Base-by-base conservation (phyloP, 495 filamentous ascomycete genomes). In the Aspergillus ellipticus region DNA sequence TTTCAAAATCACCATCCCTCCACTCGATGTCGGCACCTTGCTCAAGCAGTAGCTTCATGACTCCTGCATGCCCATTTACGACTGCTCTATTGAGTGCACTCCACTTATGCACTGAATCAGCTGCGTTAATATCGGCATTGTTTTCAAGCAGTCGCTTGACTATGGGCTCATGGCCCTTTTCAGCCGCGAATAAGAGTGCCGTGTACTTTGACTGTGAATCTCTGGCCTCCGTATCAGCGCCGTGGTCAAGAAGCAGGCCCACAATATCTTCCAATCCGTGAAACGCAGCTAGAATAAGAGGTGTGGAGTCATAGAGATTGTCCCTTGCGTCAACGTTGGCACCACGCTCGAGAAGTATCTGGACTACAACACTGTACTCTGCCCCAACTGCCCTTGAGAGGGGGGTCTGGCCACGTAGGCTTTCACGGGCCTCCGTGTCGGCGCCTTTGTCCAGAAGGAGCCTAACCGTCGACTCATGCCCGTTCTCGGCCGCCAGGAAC, bases 21-120 rank as follows among this genome's bases (percentile, higher is more conserved):
- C 11, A 8, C 16, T 64, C 61, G 28, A 65, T 19, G 39, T 67
- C 55, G 9, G 62, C 59, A 24, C 49, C 49, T 41, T 16, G 24
- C 10, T 42, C 49, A 26, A 65, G 42, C 20, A 65, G 58, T 22
- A 59, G 42, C 24, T 49, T 61, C 3, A 57, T 78, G 47, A 75
- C 46, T 13, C 22, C 51, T 16, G 55, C 42, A 47, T 74, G 56
- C 8, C 71, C 74, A n/a, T 58, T 55, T 29, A 19, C 29, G 9
- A 66, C 68, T 3, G 73, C 74, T 45, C 48, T 65, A 10, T 59
- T 67, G 4, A 78, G 57, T 22, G 72, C 67, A 42, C 73, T 71
- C 35, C 47, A 46, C 3, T 57, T 59, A 39, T 57, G 29, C 6
- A 47, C 41, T 28, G 63, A n/a, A 41, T 57, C 54, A 4, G 41